Percentiles rank a stretch among this genome's conserved stretches.
Evolutionary conservation across 2,329 filamentous ascomycete genomes (phyloP).

Genomic region (Colletotrichum lindemuthianum): DNA sequence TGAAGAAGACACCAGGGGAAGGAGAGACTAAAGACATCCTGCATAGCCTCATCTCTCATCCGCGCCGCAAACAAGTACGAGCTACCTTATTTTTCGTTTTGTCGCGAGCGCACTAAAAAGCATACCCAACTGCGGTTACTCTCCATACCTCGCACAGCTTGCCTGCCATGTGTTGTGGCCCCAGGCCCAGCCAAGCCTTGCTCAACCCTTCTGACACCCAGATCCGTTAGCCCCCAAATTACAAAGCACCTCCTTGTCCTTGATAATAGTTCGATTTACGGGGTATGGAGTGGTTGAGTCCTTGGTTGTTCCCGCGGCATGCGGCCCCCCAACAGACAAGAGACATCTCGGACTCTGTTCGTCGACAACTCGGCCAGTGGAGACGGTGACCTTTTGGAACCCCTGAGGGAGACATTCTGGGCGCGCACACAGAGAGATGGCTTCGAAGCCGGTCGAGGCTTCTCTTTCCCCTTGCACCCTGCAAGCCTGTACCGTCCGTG

Average conservation of each 20-base stretch:
- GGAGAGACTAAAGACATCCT: constrained; percentile 8
- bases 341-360: too few species aligned
- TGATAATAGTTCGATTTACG: constrained; percentile 6
- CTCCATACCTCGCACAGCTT: not conserved
- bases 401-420: too few species aligned
- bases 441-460: too few species aligned
- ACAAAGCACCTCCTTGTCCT: constrained; percentile 3
- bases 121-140: not conserved
- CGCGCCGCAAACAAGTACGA: too few species aligned
- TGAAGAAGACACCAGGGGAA: not conserved
- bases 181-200: constrained; percentile 4
- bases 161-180: not conserved
- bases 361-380: too few species aligned
- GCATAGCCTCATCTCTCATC: constrained; percentile 11
- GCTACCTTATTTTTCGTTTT: too few species aligned
- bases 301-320: constrained; percentile 5
- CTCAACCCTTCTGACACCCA: not conserved
- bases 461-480: too few species aligned
- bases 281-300: not conserved
- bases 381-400: too few species aligned
- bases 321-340: not conserved
- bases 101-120: not conserved
- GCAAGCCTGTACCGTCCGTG: too few species aligned
- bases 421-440: too few species aligned
- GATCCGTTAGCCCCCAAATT: not conserved